phyloP scores from a whole-genome alignment of 2,329 filamentous ascomycete genomes.

The Colletotrichum eleusines region DNA sequence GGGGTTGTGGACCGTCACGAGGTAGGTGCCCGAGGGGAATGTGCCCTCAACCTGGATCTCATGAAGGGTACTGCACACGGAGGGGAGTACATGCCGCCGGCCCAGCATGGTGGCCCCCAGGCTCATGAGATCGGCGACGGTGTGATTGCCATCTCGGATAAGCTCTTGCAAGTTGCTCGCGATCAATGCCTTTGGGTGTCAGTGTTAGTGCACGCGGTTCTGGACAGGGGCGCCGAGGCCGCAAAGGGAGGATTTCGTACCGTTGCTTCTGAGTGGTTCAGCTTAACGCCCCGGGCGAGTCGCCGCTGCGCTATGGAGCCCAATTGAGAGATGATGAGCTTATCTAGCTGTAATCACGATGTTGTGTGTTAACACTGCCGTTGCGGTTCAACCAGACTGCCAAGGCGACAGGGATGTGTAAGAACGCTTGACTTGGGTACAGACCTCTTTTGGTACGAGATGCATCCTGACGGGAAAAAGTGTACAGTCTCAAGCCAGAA shows the following conservation, averaged over 20 bases:
- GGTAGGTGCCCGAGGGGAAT: conserved; percentile 89
- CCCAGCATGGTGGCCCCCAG: conserved; percentile 93
- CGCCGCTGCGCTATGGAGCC: conserved; percentile 89
- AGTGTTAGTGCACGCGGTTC: conserved; percentile 30
- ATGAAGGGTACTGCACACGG: conserved; percentile 80
- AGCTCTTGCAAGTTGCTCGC: conserved; percentile 93
- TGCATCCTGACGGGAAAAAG: conserved; percentile 53
- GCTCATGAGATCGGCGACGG: conserved; percentile 92
- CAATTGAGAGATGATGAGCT: conserved; percentile 91
- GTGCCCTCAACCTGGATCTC: conserved; percentile 96
- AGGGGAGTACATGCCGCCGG: conserved; percentile 88
- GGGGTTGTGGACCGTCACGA: conserved; percentile 94
- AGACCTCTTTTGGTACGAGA: conserved; percentile 63
- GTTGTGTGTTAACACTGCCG: conserved; percentile 39
- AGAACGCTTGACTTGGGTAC: conserved; percentile 43
- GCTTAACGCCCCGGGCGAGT: conserved; percentile 85
- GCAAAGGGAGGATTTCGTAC: conserved; percentile 58
- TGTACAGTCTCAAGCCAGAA: conserved; percentile 7
- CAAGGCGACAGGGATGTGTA: conserved; percentile 40
- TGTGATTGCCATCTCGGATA: conserved; percentile 95
- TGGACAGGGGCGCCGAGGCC: neutral
- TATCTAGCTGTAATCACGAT: conserved; percentile 78
- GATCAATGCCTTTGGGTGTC: conserved; percentile 74
- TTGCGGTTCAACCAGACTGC: conserved; percentile 17
- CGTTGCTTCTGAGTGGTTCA: conserved; percentile 91